phyloP scores from a whole-genome alignment of 495 filamentous ascomycete species.

The Podospora didyma region DNA sequence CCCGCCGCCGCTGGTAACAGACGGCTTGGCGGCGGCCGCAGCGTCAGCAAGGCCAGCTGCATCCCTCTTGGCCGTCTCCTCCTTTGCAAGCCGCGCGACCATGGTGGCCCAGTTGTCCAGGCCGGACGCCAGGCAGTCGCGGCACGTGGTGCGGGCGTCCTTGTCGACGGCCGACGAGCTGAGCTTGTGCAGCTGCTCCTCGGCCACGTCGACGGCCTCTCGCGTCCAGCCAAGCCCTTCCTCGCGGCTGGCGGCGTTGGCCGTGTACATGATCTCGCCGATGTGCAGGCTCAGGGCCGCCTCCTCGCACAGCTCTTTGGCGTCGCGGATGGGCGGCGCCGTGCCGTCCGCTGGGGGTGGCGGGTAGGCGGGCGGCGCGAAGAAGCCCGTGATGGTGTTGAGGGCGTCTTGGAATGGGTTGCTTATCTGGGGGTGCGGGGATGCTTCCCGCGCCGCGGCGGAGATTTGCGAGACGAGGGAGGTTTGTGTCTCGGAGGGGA shows the following conservation, averaged over 20 bases:
- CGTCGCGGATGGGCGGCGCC: constrained; percentile 54
- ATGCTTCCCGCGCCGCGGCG: neutral
- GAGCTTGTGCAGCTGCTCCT: constrained; percentile 46
- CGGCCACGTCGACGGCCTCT: constrained; percentile 66
- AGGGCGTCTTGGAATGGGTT: constrained; percentile 20
- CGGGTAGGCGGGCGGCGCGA: constrained; percentile 59
- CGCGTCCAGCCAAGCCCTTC: constrained; percentile 81
- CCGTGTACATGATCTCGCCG: constrained; percentile 84
- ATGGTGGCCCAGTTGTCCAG: constrained; percentile 74
- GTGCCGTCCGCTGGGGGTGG: constrained; percentile 61
- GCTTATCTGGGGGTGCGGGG: constrained; percentile 6
- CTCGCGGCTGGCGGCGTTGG: constrained; percentile 35
- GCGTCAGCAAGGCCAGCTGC: constrained; percentile 2
- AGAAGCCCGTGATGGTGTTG: constrained; percentile 33
- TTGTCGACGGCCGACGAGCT: constrained; percentile 4
- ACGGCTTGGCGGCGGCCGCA: neutral
- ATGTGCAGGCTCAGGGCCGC: constrained; percentile 84
- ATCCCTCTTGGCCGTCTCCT: constrained; percentile 41
- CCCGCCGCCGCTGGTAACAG: constrained; percentile 9
- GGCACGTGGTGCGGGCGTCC: constrained; percentile 51
- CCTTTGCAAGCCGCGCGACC: constrained; percentile 55
- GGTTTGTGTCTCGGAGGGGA: constrained; percentile 21
- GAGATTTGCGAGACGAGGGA: constrained; percentile 3
- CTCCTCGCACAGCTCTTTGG: constrained; percentile 70
- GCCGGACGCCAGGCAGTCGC: constrained; percentile 66